Base-by-base conservation (phyloP, 768 basidiomycete species). In the Auricularia sp. region DNA sequence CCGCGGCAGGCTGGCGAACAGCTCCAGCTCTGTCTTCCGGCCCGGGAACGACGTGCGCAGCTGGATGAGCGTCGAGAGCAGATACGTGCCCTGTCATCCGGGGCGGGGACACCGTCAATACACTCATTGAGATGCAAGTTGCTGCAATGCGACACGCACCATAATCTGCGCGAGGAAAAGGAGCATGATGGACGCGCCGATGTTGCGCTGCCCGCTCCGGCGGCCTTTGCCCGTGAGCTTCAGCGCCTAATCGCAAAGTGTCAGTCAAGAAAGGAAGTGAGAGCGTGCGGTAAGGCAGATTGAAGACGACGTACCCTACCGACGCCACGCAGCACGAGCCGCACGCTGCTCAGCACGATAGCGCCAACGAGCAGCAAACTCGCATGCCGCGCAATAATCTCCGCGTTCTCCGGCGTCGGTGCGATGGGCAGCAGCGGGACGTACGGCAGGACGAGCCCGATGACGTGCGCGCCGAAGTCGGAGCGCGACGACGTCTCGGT, bases 51-150 rank as follows among this genome's bases (percentile, higher is more conserved):
- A 86, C 34, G 86, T 85, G 47, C 91, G 87, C 58, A 94, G 79
- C 73, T 94, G 92, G 13, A 93, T 85, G 61, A 93, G 76, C 0
- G 90, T 93, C 3, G 90, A 87, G 35, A 94, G 82, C 42, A 93
- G 82, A 72, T 94, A 94, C 54, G 90, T 88, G 11, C 87, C 89
- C 91, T 93, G 68, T 34, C 2, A 29, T 29, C 29, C 29, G 29
- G 29, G 29, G 29, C 29, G 29, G 29, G 29, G 29, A 1, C 29
- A 29, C 29, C 29, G 29, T 29, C 29, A 29, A 0, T 0, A 29
- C 29, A 29, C 29, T 0, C 29, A 29, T 0, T 24, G 29, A 29
- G 2, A 29, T 29, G 29, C 29, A 29, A 29, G 29, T 29, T 29
- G 29, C 29, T 29, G 29, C 29, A 29, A 29, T 29, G 29, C 2